These are phyloP conservation scores for Pseudofabraea citricarpa DNA, from an alignment of 2,329 filamentous ascomycete genomes.

Conservation along the genomic window DNA sequence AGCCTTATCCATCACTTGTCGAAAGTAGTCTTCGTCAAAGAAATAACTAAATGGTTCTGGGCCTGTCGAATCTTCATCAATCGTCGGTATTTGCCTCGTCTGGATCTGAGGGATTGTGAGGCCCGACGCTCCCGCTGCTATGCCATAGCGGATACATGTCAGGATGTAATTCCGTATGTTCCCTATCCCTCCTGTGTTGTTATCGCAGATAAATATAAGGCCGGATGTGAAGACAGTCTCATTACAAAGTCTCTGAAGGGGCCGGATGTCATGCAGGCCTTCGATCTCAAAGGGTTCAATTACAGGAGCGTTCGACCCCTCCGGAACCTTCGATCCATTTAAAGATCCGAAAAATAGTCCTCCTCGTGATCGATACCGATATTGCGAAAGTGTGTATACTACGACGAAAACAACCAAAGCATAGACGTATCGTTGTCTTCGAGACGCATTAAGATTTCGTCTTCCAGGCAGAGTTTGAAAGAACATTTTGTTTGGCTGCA, in stretches of 20 bases:
- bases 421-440: too few species aligned
- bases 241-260: constrained; percentile 37
- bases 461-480: too few species aligned
- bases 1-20: constrained; percentile 27
- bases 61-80: constrained; percentile 36
- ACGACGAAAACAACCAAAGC: too few species aligned
- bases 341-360: too few species aligned
- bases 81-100: constrained; percentile 35
- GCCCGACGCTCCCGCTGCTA: constrained; percentile 42
- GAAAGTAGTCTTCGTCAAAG: constrained; percentile 43
- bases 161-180: constrained; percentile 47
- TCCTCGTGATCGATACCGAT: too few species aligned
- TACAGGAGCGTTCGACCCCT: too few species aligned
- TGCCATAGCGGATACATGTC: constrained; percentile 43
- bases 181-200: constrained; percentile 46
- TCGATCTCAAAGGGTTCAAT: not conserved
- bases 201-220: constrained; percentile 43
- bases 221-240: constrained; percentile 37
- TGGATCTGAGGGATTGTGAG: constrained; percentile 41
- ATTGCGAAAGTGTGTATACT: too few species aligned
- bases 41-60: constrained; percentile 39
- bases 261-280: constrained; percentile 24
- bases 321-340: too few species aligned
- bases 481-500: too few species aligned
- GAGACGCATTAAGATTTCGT: too few species aligned